phyloP scores from a whole-genome alignment of 371 early-diverging fungal species.

The Saksenaea oblongispora region DNA sequence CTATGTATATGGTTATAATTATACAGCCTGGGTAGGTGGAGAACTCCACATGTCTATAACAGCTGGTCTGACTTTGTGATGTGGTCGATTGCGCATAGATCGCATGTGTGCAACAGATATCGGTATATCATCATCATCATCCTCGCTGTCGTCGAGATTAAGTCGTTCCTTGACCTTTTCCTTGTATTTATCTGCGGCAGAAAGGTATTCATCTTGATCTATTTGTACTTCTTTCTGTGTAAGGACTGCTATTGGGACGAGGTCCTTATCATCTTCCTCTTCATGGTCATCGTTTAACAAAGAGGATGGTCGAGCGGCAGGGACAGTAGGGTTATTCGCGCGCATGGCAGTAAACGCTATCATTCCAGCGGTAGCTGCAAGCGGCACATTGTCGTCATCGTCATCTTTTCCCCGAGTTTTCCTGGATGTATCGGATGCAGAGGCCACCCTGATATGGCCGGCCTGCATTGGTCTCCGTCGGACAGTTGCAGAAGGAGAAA shows the following conservation, averaged over 20 bases:
- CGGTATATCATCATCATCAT: not conserved
- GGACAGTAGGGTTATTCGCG: not conserved
- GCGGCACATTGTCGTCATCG: slow-evolving; percentile 12
- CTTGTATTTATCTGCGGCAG: slow-evolving; percentile 8
- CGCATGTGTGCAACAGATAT: slow-evolving; percentile 14
- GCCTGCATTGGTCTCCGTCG: not conserved
- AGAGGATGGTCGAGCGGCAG: slow-evolving; percentile 1
- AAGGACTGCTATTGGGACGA: slow-evolving; percentile 8
- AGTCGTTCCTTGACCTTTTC: slow-evolving; percentile 5
- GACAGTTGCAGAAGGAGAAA: not conserved
- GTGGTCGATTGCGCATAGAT: slow-evolving; percentile 1
- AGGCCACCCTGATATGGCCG: not conserved
- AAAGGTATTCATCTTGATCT: slow-evolving; percentile 2
- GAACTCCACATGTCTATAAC: not conserved
- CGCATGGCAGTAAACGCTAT: not conserved
- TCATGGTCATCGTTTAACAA: slow-evolving; percentile 1
- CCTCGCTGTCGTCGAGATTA: not conserved
- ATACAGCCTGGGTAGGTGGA: not conserved
- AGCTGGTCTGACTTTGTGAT: not conserved
- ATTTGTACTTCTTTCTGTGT: not conserved
- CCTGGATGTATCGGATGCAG: slow-evolving; percentile 2
- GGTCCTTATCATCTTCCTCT: slow-evolving; percentile 10
- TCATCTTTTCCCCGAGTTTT: not conserved
- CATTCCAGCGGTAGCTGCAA: slow-evolving; percentile 3
- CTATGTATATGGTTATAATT: not conserved